Evolutionary conservation across 805 yeast species (phyloP), one percentile per base, ranked within the genome.

Genomic region (Hanseniaspora meyeri): DNA sequence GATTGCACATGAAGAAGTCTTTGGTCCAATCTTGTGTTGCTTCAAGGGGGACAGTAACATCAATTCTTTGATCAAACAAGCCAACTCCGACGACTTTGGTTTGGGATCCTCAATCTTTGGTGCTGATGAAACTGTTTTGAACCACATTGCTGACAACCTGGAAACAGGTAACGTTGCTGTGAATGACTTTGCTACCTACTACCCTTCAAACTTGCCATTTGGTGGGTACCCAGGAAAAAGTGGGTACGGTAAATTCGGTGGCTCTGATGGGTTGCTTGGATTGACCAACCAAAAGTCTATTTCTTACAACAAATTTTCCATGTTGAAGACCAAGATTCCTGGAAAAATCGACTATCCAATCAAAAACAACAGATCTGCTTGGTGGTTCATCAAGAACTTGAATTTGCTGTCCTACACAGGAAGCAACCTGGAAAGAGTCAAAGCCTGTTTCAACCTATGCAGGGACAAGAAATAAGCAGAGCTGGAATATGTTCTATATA

Each of bases 221-320:
- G 99, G 99, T 55, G 99, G 99, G 34, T 79, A 79, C 31, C 83
- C 83, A 62, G 93, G 89, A 48, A 51, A 51, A 39, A 85, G 95
- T 6, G 99, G 99, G 0, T 93, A 89, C 66, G 98, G 98, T 57
- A 91, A 91, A 67, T 93, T 93, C 72, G 96, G 96, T 24, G 99
- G 99, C 49, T 95, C 85, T 66, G 99, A 93, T 74, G 99, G 99
- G 1, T 74, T 93, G 45, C 79, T 87, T 43, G 97, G 96, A 0
- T 73, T 93, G 47, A 91, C 97, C 68, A 76, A 82, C 57, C 86
- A 88, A 55, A 93, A 93, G 66, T 82, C 95, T 46, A 79, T 93
- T 3, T 89, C 96, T 59, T 85, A 79, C 73, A 97, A 93, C 71
- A 81, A 79, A 60, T 77, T 84, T 48, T 82, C 91, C 27, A 79